Evolutionary conservation across 2,329 filamentous ascomycete species (phyloP).

Genomic region (Nigrograna mackinnonii): DNA sequence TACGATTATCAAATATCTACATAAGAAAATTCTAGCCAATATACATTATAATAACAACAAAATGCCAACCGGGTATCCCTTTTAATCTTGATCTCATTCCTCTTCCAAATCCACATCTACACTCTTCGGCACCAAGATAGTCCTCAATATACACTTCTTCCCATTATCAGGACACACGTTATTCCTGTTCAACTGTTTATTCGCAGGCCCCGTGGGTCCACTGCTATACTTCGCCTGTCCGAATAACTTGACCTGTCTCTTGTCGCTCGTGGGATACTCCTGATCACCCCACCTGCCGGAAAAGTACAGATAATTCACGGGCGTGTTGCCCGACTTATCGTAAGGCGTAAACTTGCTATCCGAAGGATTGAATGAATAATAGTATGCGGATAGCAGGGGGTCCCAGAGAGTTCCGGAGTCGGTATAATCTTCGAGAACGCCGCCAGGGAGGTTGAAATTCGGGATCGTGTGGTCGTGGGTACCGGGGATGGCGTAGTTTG

Average conservation of each 20-base stretch:
- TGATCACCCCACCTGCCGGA: slow-evolving; percentile 66
- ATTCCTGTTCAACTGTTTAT: slow-evolving; percentile 61
- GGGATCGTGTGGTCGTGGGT: slow-evolving; percentile 67
- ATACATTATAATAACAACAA: too few relatives aligned
- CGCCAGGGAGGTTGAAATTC: slow-evolving; percentile 59
- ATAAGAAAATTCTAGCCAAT: too few relatives aligned
- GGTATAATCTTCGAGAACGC: slow-evolving; percentile 56
- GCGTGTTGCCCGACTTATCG: slow-evolving; percentile 42
- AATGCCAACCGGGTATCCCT: too few relatives aligned
- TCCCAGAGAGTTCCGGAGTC: slow-evolving; percentile 64
- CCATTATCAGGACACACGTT: slow-evolving; percentile 61
- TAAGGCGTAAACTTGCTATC: slow-evolving; percentile 53
- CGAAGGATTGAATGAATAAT: slow-evolving; percentile 55
- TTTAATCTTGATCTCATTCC: too few relatives aligned
- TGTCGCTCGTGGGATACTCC: slow-evolving; percentile 56
- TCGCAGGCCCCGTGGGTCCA: slow-evolving; percentile 65
- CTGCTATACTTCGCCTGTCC: slow-evolving; percentile 53
- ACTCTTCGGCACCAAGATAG: slow-evolving; percentile 39
- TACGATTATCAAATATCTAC: too few relatives aligned
- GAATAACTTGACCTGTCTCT: slow-evolving; percentile 52
- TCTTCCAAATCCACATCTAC: slow-evolving; percentile 2
- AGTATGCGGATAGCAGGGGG: slow-evolving; percentile 58
- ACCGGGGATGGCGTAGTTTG: slow-evolving; percentile 64
- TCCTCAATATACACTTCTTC: slow-evolving; percentile 48
- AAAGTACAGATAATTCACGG: slow-evolving; percentile 60